These are phyloP conservation scores for Debaryomyces castellii DNA, from an alignment of 805 yeast species.

Conservation along the genomic window DNA sequence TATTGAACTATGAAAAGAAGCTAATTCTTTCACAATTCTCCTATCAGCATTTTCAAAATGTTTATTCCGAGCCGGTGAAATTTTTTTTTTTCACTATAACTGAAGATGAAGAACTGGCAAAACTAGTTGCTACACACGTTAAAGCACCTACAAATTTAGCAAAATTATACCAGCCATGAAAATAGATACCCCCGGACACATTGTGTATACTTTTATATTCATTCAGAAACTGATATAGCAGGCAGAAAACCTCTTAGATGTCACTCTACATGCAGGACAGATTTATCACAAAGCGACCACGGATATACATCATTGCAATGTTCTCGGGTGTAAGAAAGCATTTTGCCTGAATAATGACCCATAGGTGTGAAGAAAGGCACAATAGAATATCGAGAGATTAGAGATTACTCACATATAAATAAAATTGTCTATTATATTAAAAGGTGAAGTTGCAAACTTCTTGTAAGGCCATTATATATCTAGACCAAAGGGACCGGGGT, in stretches of 20 bases:
- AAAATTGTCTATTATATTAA: background rate
- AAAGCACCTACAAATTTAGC: background rate
- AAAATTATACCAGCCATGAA: background rate
- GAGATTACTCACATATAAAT: background rate
- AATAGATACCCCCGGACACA: too few species aligned
- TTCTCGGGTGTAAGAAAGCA: background rate
- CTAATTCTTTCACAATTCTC: background rate
- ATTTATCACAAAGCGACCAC: background rate
- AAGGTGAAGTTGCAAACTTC: background rate
- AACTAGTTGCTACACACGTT: background rate
- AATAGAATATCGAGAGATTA: background rate
- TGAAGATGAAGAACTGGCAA: background rate
- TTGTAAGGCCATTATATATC: background rate
- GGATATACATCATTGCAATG: background rate
- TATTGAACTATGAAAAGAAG: background rate
- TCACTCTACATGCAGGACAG: background rate
- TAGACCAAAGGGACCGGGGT: conserved; percentile 14
- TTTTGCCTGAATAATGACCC: background rate
- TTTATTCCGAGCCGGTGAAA: conserved; percentile 3
- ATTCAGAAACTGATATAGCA: background rate
- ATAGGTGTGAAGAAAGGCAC: background rate
- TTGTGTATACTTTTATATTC: background rate
- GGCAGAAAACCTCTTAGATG: background rate
- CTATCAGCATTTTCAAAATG: background rate
- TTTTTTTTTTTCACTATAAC: background rate